These are phyloP conservation scores for Sugiyamaella pinicola DNA, from an alignment of 1,139 yeast genomes.

Conservation along the genomic window DNA sequence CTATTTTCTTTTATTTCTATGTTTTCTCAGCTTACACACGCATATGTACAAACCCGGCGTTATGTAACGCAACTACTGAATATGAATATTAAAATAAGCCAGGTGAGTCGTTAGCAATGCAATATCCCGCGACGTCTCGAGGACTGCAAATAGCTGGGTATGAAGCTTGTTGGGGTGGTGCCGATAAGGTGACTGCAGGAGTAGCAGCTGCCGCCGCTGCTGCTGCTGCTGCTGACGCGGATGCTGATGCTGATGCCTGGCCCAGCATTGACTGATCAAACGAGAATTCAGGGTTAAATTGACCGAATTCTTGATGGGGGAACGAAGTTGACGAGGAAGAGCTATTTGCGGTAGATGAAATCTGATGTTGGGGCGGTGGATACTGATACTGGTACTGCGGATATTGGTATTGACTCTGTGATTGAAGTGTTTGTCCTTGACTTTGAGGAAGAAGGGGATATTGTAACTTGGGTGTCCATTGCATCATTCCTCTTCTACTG, in stretches of 20 bases:
- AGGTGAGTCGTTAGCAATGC: conserved; percentile 8
- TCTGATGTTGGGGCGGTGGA: background rate
- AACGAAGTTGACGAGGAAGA: background rate
- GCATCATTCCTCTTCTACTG: conserved; percentile 3
- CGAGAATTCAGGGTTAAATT: conserved; percentile 8
- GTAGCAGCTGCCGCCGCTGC: background rate
- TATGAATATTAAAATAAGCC: conserved; percentile 8
- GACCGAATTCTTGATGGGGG: conserved; percentile 2
- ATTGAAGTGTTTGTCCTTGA: conserved; percentile 10
- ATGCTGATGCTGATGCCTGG: background rate
- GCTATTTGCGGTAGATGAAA: background rate
- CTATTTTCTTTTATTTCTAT: background rate
- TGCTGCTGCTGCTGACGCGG: background rate
- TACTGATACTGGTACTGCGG: conserved; percentile 18
- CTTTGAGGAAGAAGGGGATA: conserved; percentile 9
- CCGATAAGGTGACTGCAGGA: background rate
- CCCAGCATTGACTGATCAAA: conserved; percentile 7
- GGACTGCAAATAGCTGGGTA: conserved; percentile 4
- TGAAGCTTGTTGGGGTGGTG: background rate
- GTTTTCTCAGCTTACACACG: background rate
- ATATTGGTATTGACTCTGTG: conserved; percentile 17
- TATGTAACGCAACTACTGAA: background rate
- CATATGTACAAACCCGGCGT: background rate
- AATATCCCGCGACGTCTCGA: conserved; percentile 12
- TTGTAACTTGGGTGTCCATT: background rate